Evolutionary conservation across 1,139 yeast species (phyloP), one percentile per base, ranked within the genome.

Genomic region (Yamadazyma epiphylla): DNA sequence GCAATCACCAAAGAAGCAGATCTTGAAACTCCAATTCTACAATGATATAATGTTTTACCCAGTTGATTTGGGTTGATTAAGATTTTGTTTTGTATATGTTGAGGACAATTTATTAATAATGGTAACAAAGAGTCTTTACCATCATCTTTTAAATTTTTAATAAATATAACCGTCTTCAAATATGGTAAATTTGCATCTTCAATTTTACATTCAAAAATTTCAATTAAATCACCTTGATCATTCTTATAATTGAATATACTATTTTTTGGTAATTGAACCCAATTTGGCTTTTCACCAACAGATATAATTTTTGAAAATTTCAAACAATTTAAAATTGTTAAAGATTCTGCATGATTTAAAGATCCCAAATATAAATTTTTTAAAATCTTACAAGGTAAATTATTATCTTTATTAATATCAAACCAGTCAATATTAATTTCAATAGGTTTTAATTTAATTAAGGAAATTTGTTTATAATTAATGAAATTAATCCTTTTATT

Each of bases 1-100:
- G 96, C 96, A 41, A 88, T 85, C 43, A 94, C 83, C 24, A 89
- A 83, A 0, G 95, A 80, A 0, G 96, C 96, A 14, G 94, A 82
- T 33, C 96, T 64, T 0, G 95, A 85, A 4, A 88, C 96, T 1
- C 96, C 96, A 33, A 85, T 94, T 48, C 87, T 80, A 51, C 96
- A 88, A 52, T 88, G 96, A 12, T 86, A 87, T 32, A 88, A 60
- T 0, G 86, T 80, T 23, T 76, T 26, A 68, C 74, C 19, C 46
- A 51, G 30, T 19, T 38, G 37, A 9, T 37, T 28, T 2, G 55
- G 54, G 22, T 52, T 45, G 12, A 51, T 47, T 20, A 64, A 43
- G 20, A 63, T 36, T 28, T 57, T 58, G 10, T 49, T 44, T 34
- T 60, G 68, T 15, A 65, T 46, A 9, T 40, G 42, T 11, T 45